phyloP scores from a whole-genome alignment of 495 filamentous ascomycete species.

The Daldinia concentrica region DNA sequence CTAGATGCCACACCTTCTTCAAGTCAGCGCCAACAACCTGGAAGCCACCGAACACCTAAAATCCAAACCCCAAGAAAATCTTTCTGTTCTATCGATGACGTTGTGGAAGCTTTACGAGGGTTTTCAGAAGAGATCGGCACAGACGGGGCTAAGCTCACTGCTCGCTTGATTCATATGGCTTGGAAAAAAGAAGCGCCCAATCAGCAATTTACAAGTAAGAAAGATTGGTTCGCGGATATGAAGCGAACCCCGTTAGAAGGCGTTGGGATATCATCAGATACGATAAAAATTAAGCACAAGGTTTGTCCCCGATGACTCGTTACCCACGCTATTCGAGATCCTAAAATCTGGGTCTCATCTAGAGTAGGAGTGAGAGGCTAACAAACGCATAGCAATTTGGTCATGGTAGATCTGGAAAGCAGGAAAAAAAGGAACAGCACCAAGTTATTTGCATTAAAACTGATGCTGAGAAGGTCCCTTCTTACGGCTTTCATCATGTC shows the following conservation, averaged over 20 bases:
- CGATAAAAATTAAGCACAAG: constrained; percentile 55
- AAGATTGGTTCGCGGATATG: constrained; percentile 54
- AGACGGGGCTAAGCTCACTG: constrained; percentile 51
- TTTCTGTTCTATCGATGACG: constrained; percentile 50
- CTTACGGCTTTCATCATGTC: constrained; percentile 59
- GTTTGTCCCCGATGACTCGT: constrained; percentile 34
- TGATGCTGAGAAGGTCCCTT: constrained; percentile 51
- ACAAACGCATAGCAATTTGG: constrained; percentile 41
- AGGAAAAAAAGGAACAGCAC: constrained; percentile 47
- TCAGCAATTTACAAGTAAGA: constrained; percentile 48
- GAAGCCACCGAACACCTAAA: constrained; percentile 44
- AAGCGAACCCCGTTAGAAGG: constrained; percentile 38
- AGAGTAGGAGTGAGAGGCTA: constrained; percentile 4
- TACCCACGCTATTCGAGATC: background rate
- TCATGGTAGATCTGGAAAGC: constrained; percentile 49
- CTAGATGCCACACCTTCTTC: constrained; percentile 31
- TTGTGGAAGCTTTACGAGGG: constrained; percentile 44
- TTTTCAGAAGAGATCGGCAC: constrained; percentile 47
- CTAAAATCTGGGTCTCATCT: background rate
- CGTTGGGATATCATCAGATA: constrained; percentile 35
- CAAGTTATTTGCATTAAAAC: constrained; percentile 54
- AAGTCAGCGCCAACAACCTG: constrained; percentile 9
- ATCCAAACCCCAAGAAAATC: constrained; percentile 47
- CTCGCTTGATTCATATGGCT: constrained; percentile 51
- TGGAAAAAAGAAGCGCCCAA: constrained; percentile 50